A percentile compares a stretch with the other conserved stretches of the same genome.
Conservation (phyloP, 2,329 filamentous ascomycete genomes). For the Cercospora zeae-maydis region DNA sequence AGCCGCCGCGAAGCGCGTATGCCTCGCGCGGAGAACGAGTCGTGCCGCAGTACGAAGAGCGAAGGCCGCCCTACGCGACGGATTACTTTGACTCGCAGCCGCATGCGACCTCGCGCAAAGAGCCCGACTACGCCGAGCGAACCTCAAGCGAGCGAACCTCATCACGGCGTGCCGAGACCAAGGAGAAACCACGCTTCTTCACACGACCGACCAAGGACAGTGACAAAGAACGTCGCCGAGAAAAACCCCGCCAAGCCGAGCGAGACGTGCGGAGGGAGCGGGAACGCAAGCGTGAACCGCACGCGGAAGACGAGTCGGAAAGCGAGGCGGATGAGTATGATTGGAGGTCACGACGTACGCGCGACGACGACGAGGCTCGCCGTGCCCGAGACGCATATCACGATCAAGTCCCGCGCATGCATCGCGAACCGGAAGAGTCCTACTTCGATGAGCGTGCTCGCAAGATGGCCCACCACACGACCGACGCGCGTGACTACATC, state of each 20-base stretch:
- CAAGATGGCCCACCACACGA: slow-evolving; percentile 28
- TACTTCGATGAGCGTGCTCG: slow-evolving; percentile 28
- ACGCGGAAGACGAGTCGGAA: slow-evolving; percentile 34
- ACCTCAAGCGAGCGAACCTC: slow-evolving; percentile 28
- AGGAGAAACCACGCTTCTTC: slow-evolving; percentile 20
- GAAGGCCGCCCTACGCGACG: slow-evolving; percentile 28
- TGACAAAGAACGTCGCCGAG: slow-evolving; percentile 40
- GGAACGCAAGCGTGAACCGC: slow-evolving; percentile 35
- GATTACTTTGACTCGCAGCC: slow-evolving; percentile 38
- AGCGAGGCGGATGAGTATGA: slow-evolving; percentile 32
- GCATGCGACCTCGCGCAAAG: slow-evolving; percentile 38
- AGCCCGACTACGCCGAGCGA: slow-evolving; percentile 39
- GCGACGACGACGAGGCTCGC: slow-evolving; percentile 28
- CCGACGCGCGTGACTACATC: slow-evolving; percentile 33
- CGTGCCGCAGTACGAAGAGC: slow-evolving; percentile 34
- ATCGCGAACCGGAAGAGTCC: slow-evolving; percentile 26
- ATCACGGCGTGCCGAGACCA: slow-evolving; percentile 23
- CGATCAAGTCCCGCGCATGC: slow-evolving; percentile 24
- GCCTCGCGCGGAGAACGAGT: slow-evolving; percentile 17
- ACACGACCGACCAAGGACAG: slow-evolving; percentile 26
- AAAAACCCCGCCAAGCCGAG: slow-evolving; percentile 40
- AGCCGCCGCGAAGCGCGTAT: slow-evolving; percentile 15
- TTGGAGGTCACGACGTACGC: slow-evolving; percentile 17
- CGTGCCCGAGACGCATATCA: slow-evolving; percentile 26
- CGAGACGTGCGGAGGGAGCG: slow-evolving; percentile 41